phyloP scores from a whole-genome alignment of 495 filamentous ascomycete species.

The Viridothelium virens region DNA sequence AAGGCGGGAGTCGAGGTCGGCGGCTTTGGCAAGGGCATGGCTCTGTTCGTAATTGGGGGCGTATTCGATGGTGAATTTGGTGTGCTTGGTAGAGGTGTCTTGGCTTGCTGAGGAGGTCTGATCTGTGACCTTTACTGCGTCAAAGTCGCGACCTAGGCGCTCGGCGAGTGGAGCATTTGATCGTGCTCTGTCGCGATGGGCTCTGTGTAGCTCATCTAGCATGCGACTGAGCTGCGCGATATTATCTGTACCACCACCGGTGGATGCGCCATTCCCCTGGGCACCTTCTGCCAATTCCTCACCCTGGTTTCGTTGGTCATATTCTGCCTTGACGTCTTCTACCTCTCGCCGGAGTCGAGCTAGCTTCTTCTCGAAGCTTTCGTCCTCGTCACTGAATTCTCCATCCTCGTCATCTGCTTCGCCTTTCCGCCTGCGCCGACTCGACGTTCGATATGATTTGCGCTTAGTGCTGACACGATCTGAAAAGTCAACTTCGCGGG shows the following conservation, averaged over 20 bases:
- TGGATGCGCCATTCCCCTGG: constrained; percentile 11
- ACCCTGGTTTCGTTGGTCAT: constrained; percentile 24
- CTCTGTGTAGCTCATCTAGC: constrained; percentile 25
- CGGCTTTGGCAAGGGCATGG: constrained; percentile 58
- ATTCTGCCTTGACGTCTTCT: constrained; percentile 34
- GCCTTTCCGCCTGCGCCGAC: constrained; percentile 53
- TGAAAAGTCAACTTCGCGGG: constrained; percentile 54
- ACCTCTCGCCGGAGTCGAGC: constrained; percentile 44
- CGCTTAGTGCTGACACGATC: constrained; percentile 66
- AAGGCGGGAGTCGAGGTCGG: constrained; percentile 79
- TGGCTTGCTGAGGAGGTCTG: neutral
- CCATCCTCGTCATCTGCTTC: constrained; percentile 51
- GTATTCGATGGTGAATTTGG: constrained; percentile 10
- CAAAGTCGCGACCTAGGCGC: neutral
- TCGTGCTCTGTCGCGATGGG: constrained; percentile 6
- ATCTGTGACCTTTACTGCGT: neutral
- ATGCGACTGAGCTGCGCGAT: neutral
- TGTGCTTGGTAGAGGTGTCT: neutral
- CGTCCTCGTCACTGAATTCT: constrained; percentile 51
- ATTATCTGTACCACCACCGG: constrained; percentile 17
- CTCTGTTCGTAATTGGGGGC: constrained; percentile 14
- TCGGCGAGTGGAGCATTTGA: neutral
- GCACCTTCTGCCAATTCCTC: constrained; percentile 20
- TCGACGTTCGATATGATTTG: constrained; percentile 66
- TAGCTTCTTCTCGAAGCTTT: constrained; percentile 65